These are phyloP conservation scores for Onygenales sp. DNA, from an alignment of 2,329 filamentous ascomycete genomes.

Conservation along the genomic window DNA sequence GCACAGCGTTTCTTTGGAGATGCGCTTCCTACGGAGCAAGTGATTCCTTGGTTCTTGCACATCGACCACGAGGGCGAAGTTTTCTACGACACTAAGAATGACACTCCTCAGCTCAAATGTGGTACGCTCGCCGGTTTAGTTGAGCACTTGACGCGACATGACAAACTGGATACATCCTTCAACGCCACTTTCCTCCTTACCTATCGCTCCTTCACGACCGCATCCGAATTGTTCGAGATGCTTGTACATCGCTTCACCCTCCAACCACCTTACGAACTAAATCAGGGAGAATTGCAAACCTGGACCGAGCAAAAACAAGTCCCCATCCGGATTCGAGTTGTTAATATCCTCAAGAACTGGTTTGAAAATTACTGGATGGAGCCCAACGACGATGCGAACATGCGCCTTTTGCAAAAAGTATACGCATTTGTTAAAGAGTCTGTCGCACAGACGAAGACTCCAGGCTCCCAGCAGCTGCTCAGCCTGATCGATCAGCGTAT, in stretches of 20 bases:
- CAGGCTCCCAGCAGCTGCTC: slow-evolving; percentile 75
- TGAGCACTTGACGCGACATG: slow-evolving; percentile 89
- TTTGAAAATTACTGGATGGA: slow-evolving; percentile 99
- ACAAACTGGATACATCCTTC: slow-evolving; percentile 88
- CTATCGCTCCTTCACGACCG: slow-evolving; percentile 88
- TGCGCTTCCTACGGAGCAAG: slow-evolving; percentile 24
- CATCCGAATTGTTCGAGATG: slow-evolving; percentile 83
- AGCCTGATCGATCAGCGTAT: slow-evolving; percentile 80
- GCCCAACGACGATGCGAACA: slow-evolving; percentile 73
- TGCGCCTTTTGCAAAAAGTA: slow-evolving; percentile 76
- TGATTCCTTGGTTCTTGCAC: slow-evolving; percentile 65
- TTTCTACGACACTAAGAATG: slow-evolving; percentile 75
- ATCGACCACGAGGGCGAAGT: slow-evolving; percentile 85
- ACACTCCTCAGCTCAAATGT: slow-evolving; percentile 69
- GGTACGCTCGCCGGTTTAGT: slow-evolving; percentile 83
- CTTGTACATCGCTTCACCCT: slow-evolving; percentile 86
- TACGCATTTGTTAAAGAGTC: slow-evolving; percentile 86
- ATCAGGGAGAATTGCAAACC: slow-evolving; percentile 63
- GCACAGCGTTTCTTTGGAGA: slow-evolving; percentile 38
- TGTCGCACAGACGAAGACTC: slow-evolving; percentile 86
- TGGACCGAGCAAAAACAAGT: slow-evolving; percentile 96
- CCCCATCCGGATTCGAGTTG: slow-evolving; percentile 86
- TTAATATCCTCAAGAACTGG: slow-evolving; percentile 97
- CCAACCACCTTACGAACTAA: slow-evolving; percentile 77
- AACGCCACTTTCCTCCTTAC: slow-evolving; percentile 97